Percentiles rank a stretch among this genome's conserved stretches.
These are phyloP conservation scores for Lasiosphaeria ovina DNA, from an alignment of 495 filamentous ascomycete species.

Conservation along the genomic window DNA sequence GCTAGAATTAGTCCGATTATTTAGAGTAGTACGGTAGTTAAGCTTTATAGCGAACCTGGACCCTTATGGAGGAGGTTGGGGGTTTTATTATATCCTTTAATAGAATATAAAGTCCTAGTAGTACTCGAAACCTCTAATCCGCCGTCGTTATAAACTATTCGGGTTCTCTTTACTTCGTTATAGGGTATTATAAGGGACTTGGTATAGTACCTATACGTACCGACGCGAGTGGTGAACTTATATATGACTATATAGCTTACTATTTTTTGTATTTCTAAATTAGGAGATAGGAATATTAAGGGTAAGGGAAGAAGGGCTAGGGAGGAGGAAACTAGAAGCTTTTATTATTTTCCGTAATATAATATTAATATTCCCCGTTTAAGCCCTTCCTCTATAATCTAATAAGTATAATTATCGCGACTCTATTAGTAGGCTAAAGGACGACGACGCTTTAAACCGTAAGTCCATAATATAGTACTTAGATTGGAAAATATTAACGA, in stretches of 20 bases:
- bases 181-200: conserved; percentile 1
- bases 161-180: neutral
- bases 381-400: neutral
- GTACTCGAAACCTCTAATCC: neutral
- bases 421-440: neutral
- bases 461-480: neutral
- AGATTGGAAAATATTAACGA: neutral
- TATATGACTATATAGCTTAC: conserved; percentile 1
- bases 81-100: neutral
- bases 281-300: neutral
- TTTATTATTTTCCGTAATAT: neutral
- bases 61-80: too few species aligned
- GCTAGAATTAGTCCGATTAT: too few species aligned
- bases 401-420: neutral
- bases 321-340: neutral
- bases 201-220: neutral
- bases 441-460: neutral
- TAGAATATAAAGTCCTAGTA: neutral
- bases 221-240: neutral
- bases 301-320: neutral
- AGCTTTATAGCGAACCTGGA: too few species aligned
- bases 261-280: neutral
- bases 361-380: neutral
- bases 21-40: too few species aligned
- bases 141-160: neutral